Evolutionary conservation across 257 asterid genomes (phyloP).

Genomic region (Paulownia fortunei): DNA sequence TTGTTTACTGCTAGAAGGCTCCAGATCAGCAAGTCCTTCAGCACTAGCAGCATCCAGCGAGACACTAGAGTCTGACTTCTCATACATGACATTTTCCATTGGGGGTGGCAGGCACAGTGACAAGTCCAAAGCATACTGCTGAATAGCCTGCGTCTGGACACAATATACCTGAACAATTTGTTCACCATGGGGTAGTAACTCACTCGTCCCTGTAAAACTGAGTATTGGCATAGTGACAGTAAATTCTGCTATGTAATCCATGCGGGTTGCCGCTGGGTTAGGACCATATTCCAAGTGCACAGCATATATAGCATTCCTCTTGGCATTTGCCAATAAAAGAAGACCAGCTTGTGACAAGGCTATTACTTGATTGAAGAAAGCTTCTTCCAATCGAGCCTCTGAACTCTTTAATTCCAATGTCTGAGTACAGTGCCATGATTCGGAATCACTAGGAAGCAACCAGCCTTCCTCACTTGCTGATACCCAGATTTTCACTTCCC

Average conservation of each 20-base stretch:
- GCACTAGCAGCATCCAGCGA: constrained; percentile 43
- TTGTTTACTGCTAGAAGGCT: constrained; percentile 48
- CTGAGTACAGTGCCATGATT: constrained; percentile 79
- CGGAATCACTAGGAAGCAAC: constrained; percentile 85
- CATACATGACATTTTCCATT: constrained; percentile 50
- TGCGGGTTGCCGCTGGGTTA: constrained; percentile 69
- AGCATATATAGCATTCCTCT: constrained; percentile 77
- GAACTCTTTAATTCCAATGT: constrained; percentile 74
- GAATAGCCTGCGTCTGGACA: constrained; percentile 90
- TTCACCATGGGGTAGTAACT: constrained; percentile 68
- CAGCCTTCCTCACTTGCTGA: constrained; percentile 89
- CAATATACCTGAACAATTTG: constrained; percentile 83
- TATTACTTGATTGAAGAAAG: constrained; percentile 85
- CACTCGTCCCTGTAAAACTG: constrained; percentile 86
- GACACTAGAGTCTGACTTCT: constrained; percentile 57
- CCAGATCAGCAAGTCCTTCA: constrained; percentile 51
- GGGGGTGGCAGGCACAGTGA: constrained; percentile 83
- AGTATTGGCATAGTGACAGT: constrained; percentile 87
- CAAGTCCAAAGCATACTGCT: constrained; percentile 83
- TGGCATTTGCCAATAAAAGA: constrained; percentile 80
- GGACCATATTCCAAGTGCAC: constrained; percentile 81
- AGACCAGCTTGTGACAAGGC: constrained; percentile 75
- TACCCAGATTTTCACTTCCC: constrained; percentile 77
- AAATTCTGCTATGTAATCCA: constrained; percentile 84
- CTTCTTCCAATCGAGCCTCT: constrained; percentile 59